A percentile compares a stretch with the other conserved stretches of the same genome.
phyloP scores from a whole-genome alignment of 2,329 filamentous ascomycete genomes.

The Apiospora kogelbergensis region DNA sequence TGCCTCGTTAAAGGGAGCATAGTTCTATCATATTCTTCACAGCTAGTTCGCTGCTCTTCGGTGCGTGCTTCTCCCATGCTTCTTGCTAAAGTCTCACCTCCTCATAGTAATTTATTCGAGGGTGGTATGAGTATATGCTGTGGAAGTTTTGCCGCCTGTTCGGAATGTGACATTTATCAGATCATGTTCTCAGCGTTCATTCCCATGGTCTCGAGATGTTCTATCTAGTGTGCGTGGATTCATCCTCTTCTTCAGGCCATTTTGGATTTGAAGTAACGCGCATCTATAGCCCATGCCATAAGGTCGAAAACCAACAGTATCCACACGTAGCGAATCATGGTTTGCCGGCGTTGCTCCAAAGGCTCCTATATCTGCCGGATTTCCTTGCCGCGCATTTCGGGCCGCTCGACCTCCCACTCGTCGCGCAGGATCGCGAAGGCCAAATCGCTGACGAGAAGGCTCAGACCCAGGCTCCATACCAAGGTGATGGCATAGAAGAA shows the following conservation, averaged over 20 bases:
- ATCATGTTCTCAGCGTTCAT: background rate
- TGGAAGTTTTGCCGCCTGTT: background rate
- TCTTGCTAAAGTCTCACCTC: background rate
- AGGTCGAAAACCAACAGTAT: background rate
- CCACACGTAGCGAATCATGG: background rate
- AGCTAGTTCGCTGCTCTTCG: background rate
- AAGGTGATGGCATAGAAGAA: slow-evolving; percentile 99
- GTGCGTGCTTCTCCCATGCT: background rate
- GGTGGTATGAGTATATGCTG: background rate
- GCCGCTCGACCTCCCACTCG: slow-evolving; percentile 90
- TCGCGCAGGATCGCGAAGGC: slow-evolving; percentile 87
- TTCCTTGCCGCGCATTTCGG: slow-evolving; percentile 86
- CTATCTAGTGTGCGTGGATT: background rate
- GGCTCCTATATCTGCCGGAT: slow-evolving; percentile 73
- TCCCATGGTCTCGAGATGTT: background rate
- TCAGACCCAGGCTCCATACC: slow-evolving; percentile 93
- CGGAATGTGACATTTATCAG: background rate
- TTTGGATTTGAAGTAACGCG: background rate
- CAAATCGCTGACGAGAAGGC: slow-evolving; percentile 82
- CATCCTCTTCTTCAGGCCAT: background rate
- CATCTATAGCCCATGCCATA: background rate
- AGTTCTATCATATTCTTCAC: background rate
- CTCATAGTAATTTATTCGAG: background rate
- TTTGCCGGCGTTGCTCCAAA: background rate
- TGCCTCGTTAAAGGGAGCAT: background rate